Percentiles rank a stretch among this genome's conserved stretches.
Conservation (phyloP, 306 rosid genomes). For the Lotus japonicus region DNA sequence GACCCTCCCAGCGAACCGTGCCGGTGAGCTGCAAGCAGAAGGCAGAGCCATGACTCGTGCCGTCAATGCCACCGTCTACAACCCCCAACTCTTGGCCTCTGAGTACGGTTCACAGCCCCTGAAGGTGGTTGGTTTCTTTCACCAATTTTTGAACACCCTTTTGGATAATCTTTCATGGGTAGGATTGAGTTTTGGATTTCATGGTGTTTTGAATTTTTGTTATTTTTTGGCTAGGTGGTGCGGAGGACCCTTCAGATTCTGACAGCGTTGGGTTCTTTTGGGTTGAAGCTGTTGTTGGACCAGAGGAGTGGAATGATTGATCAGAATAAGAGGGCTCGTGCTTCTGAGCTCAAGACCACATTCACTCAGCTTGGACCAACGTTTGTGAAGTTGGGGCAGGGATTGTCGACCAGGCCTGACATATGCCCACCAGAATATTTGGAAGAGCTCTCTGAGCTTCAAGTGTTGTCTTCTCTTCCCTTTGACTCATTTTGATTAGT, state of each 20-base stretch:
- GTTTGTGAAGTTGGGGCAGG: conserved; percentile 86
- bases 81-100: conserved; percentile 44
- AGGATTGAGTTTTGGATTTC: background rate
- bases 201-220: too few species aligned
- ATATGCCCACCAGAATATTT: conserved; percentile 80
- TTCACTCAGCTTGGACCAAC: conserved; percentile 81
- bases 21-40: conserved; percentile 71
- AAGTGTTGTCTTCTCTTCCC: conserved; percentile 33
- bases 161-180: background rate
- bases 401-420: conserved; percentile 87
- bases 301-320: conserved; percentile 54
- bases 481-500: background rate
- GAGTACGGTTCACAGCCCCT: conserved; percentile 50
- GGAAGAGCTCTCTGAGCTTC: conserved; percentile 88
- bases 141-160: background rate
- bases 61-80: conserved; percentile 51
- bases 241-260: conserved; percentile 64
- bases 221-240: conserved; percentile 52
- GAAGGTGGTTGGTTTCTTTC: conserved; percentile 38
- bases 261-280: conserved; percentile 54
- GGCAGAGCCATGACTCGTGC: conserved; percentile 72
- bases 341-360: conserved; percentile 49
- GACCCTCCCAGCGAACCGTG: conserved; percentile 34
- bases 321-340: conserved; percentile 53
- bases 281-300: conserved; percentile 55